Evolutionary conservation across 202 grass and related monocot species (phyloP), one percentile per base, ranked within the genome.

Genomic region (Cymbopogon flexuosus): DNA sequence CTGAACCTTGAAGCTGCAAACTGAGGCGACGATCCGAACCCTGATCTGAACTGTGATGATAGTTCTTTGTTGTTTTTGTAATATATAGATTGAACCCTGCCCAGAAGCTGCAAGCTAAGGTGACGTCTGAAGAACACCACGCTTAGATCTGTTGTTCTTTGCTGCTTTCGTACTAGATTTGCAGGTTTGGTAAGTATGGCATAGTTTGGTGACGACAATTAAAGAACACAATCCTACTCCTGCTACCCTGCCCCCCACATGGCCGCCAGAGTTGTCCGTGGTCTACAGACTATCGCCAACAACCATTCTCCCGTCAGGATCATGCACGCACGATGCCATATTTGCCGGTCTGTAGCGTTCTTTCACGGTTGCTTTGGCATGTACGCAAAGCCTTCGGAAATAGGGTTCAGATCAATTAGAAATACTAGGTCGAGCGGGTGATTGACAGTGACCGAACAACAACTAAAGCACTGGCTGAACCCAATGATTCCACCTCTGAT

Each of bases 161-260:
- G 21, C 7, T 15, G 5, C 27, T 56, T 37, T 21, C 46, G 12
- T n/a, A 76, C 45, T 60, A 47, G 43, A 60, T 69, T 68, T 22
- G 14, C 27, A 21, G 54, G 16, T 70, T 84, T 37, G 70, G 81
- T 88, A 16, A 21, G 61, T 40, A 51, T 41, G 59, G 68, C 56
- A 63, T 18, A 33, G 65, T 68, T 79, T 10, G 75, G 68, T 65
- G 80, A 51, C 49, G 31, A n/a, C 62, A 84, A 62, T 56, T 83
- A 75, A 88, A 84, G 61, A 75, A 84, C 30, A 22, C 37, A 27
- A 21, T 14, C 74, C 60, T 70, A 70, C 2, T 31, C n/a, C n/a
- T n/a, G n/a, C n/a, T n/a, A n/a, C 65, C 59, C 40, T 35, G 23
- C 45, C 59, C 57, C 62, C 67, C 75, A 69, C 81, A 75, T 79